Evolutionary conservation across 768 basidiomycete species (phyloP), one percentile per base, ranked within the genome.

Genomic region (Cystofilobasidium ferigula): DNA sequence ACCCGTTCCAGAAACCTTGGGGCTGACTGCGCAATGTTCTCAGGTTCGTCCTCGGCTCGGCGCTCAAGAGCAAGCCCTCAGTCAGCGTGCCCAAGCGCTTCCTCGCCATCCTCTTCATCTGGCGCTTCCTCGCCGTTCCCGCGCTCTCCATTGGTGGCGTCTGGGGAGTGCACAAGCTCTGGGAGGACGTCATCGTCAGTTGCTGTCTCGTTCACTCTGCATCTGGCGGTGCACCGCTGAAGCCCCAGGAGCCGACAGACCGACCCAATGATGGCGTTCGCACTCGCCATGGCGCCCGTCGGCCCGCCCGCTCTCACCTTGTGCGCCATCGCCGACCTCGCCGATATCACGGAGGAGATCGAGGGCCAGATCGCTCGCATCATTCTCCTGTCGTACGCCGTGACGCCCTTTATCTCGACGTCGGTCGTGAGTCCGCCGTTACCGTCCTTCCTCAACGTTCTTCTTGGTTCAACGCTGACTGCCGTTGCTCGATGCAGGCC

Each of bases 251-350:
- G 38, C 9, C 38, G 38, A 40, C 28, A 67, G 20, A 16, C 59
- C n/a, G 67, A 68, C 38, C 48, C 54, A 6, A 61, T 69, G 26
- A 68, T 74, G 69, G 74, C 73, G 62, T 74, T 76, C 48, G 69
- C 73, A 12, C 71, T 76, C 61, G 70, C 67, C 24, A 57, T 75
- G 16, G 67, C 70, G 0, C 72, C 74, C 48, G 73, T 74, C 30
- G 75, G 75, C 0, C 75, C 75, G 7, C 74, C 75, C 2, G 75
- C 75, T 3, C 61, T 76, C n/a, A 74, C 74, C 8, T 69, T 76
- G 1, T 71, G 72, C 20, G 75, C 75, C 22, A 69, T 71, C 62
- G 72, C 71, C 22, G 63, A 63, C 16, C 71, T 72, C 70, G 71
- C 73, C 18, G 67, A 74, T 63, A 68, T 73, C 18, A 66, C 70